Evolutionary conservation across 2,329 filamentous ascomycete genomes (phyloP).

Genomic region (Fusarium nisikadoi): DNA sequence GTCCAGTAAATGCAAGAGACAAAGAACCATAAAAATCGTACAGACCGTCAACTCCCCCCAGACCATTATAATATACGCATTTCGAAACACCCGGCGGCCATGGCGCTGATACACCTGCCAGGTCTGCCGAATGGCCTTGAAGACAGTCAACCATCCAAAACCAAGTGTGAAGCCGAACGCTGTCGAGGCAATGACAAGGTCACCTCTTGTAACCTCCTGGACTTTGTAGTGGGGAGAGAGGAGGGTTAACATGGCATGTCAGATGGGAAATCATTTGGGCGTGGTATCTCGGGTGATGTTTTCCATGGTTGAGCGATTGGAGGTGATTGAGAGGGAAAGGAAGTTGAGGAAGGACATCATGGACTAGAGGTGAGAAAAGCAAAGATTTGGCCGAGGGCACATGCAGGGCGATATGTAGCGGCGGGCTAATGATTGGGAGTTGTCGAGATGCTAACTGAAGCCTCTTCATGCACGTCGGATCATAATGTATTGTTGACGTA

Average conservation of each 20-base stretch:
- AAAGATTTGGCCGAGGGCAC: constrained; percentile 1
- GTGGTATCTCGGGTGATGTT: constrained; percentile 5
- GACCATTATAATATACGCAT: constrained; percentile 59
- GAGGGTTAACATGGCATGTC: constrained; percentile 40
- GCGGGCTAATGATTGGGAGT: constrained; percentile 21
- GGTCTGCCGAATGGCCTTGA: constrained; percentile 52
- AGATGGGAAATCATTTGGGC: constrained; percentile 8
- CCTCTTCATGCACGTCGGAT: constrained; percentile 16
- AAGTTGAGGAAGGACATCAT: background rate
- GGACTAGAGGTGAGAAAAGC: background rate
- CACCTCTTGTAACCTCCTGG: constrained; percentile 35
- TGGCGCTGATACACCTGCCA: constrained; percentile 49
- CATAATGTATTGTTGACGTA: constrained; percentile 1
- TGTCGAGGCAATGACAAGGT: constrained; percentile 44
- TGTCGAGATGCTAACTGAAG: constrained; percentile 12
- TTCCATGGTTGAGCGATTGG: constrained; percentile 18
- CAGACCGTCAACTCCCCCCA: constrained; percentile 59
- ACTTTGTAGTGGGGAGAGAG: constrained; percentile 37
- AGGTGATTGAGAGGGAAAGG: background rate
- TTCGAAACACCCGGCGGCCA: constrained; percentile 47
- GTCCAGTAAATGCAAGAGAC: constrained; percentile 39
- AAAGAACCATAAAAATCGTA: constrained; percentile 54
- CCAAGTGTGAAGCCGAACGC: constrained; percentile 55
- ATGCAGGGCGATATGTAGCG: constrained; percentile 17
- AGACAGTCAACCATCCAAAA: constrained; percentile 53